Evolutionary conservation across 306 rosid genomes (phyloP), one percentile per base, ranked within the genome.

Genomic region (Glycine latifolia): DNA sequence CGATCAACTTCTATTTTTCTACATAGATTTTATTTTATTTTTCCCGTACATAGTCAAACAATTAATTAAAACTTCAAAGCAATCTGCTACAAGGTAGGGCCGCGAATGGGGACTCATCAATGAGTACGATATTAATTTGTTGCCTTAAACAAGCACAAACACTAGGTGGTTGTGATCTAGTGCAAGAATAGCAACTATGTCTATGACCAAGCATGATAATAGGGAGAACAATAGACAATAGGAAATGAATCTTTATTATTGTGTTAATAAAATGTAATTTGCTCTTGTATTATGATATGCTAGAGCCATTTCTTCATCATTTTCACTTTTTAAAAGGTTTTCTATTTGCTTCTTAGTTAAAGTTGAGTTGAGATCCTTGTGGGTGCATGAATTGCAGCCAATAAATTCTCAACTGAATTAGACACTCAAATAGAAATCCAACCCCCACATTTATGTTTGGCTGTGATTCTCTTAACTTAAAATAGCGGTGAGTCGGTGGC

Each of bases 401-500:
- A 46, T 79, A 46, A 66, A 72, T 12, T 33, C 37, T 79, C 72
- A 78, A 53, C 75, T 53, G 39, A 10, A 12, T 58, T 17, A 6
- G 31, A 26, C 71, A 52, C 43, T 60, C 10, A 31, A 5, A 69
- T 20, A 43, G 9, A 55, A 41, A 74, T 48, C 58, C 78, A 67
- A 49, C 73, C 60, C 9, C 50, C 81, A 20, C 74, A 59, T 75
- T 84, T 41, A 75, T 75, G 71, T 81, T 53, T 3, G 2, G 1
- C 41, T 26, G 13, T 46, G 37, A 8, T 47, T 56, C 48, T 37
- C 41, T 37, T 44, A 60, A 72, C 73, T 71, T 80, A 12, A 59
- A 80, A 35, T 50, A 37, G 58, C 73, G 79, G 84, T 41, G 79
- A 71, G 71, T 79, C 41, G 77, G 70, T 79, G 68, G 3, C 11